Evolutionary conservation across 257 asterid genomes (phyloP), one percentile per base, ranked within the genome.

Genomic region (Pogostemon cablin): DNA sequence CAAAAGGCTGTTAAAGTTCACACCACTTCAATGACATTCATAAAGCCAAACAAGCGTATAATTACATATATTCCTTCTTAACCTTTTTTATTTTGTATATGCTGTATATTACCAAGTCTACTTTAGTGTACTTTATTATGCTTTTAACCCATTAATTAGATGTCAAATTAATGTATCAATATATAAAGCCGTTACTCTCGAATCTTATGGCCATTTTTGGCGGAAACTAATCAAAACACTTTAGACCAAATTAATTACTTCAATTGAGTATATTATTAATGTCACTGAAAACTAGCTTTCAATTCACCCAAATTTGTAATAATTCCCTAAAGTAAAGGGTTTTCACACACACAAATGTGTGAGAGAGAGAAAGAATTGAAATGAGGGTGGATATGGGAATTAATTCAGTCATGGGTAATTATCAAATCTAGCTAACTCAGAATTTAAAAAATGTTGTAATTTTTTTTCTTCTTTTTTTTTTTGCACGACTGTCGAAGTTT

Each of bases 1-100:
- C 53, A 63, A 64, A 79, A 70, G 74, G 57, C 75, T 74, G 75
- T 66, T 71, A 75, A 72, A 75, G 80, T 55, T 66, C 44, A 71
- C 47, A 59, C 69, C 70, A 75, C 47, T 59, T 60, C 34, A 59
- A 1, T 25, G 32, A 25, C 32, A 25, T 25, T 25, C 1, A 25
- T 25, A 77, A 72, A 78, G 69, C 78, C 69, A 68, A 52, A 74
- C 69, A 62, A 57, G 52, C 53, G 50, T 78, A 56, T 64, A 63
- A 48, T 54, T 38, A 46, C 61, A 40, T 76, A 25, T 35, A 54
- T 34, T 52, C 44, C 39, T 20, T 10, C 1, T 41, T 1, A 25
- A 25, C 32, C 64, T 41, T 44, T 61, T 50, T 74, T 25, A 25
- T 25, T 72, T 48, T 48, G 79, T 65, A 58, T 78, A 78, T 78